phyloP scores from a whole-genome alignment of 768 basidiomycete genomes.

The Amanita rimosa region DNA sequence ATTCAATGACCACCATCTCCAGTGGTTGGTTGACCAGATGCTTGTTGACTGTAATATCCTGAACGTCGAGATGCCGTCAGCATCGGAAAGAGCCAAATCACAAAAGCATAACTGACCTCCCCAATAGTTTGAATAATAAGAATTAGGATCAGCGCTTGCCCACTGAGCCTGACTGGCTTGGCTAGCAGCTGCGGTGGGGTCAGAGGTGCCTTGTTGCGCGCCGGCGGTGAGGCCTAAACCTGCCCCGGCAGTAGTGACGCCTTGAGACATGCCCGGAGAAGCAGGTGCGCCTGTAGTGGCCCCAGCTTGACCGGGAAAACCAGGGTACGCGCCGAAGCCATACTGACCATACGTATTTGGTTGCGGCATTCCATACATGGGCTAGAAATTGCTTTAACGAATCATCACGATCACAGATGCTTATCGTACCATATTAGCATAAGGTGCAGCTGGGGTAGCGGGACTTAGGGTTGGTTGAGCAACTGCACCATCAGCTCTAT shows the following conservation, averaged over 20 bases:
- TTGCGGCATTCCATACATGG: conserved; percentile 88
- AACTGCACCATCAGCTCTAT: conserved; percentile 65
- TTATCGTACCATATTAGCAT: conserved; percentile 66
- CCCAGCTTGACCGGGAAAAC: conserved; percentile 51
- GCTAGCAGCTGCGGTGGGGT: conserved; percentile 39
- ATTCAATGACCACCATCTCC: conserved; percentile 47
- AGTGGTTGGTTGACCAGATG: conserved; percentile 44
- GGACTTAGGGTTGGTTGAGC: conserved; percentile 51
- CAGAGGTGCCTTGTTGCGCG: conserved; percentile 45
- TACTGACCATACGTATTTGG: conserved; percentile 71
- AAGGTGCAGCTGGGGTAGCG: conserved; percentile 48
- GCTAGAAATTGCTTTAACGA: conserved; percentile 27
- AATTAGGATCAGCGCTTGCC: conserved; percentile 60
- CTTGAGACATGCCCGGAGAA: conserved; percentile 49
- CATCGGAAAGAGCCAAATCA: conserved; percentile 9
- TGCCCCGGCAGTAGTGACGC: conserved; percentile 41
- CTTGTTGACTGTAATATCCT: conserved; percentile 82
- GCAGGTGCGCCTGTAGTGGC: conserved; percentile 38
- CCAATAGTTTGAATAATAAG: conserved; percentile 79
- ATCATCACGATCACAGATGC: neutral
- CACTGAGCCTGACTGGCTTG: conserved; percentile 67
- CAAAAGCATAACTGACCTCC: conserved; percentile 41
- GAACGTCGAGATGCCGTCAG: conserved; percentile 1
- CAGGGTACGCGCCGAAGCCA: conserved; percentile 64
- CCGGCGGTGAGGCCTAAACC: conserved; percentile 45